These are phyloP conservation scores for Lipomyces yamadae DNA, from an alignment of 805 yeast species.

Conservation along the genomic window DNA sequence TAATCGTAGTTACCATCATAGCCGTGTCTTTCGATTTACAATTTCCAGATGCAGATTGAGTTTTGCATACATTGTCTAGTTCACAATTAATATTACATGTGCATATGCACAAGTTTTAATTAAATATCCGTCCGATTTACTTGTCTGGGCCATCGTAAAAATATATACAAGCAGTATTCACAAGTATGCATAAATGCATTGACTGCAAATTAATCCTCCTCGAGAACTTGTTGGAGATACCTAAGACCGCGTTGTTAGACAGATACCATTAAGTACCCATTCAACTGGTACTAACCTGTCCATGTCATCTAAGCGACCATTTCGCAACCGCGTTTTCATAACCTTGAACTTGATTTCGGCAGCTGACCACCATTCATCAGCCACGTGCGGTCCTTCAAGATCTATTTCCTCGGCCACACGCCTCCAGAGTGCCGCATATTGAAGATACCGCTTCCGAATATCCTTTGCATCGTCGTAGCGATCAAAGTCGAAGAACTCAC, in stretches of 20 bases:
- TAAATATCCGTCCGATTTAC: no score
- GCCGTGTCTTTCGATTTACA: not conserved
- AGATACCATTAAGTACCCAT: not conserved
- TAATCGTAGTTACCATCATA: not conserved
- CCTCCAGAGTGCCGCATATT: constrained; percentile 32
- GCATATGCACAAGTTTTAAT: not conserved
- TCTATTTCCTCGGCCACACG: constrained; percentile 31
- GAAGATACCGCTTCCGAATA: constrained; percentile 22
- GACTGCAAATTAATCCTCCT: not conserved
- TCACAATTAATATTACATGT: not conserved
- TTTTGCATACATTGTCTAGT: not conserved
- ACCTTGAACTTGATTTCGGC: constrained; percentile 28
- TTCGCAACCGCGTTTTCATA: constrained; percentile 27
- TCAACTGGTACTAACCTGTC: constrained; percentile 14
- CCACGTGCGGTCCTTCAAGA: constrained; percentile 32
- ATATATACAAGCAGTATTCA: not conserved
- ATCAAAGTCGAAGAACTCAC: constrained; percentile 12
- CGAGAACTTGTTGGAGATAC: constrained; percentile 5
- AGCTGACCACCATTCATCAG: constrained; percentile 32
- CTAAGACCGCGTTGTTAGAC: not conserved
- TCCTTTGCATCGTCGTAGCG: constrained; percentile 6
- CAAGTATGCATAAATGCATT: not conserved
- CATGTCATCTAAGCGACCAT: constrained; percentile 22
- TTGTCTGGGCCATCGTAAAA: not conserved
- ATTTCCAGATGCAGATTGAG: not conserved